These are phyloP conservation scores for Athelia psychrophila DNA, from an alignment of 1,284 basidiomycete species.

Conservation along the genomic window DNA sequence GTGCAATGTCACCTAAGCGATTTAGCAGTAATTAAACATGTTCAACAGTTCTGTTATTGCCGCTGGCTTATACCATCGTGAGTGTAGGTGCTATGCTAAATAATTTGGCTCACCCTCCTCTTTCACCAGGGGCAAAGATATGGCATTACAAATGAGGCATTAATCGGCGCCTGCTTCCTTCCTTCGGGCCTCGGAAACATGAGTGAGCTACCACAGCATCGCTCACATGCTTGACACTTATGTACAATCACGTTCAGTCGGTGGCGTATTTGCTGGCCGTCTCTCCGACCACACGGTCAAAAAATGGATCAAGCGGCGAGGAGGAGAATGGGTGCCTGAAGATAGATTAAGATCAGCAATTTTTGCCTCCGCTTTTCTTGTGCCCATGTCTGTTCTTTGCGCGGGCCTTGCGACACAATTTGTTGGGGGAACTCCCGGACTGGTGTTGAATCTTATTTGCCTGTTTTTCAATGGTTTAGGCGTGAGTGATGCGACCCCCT, in stretches of 20 bases:
- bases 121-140: constrained; percentile 49
- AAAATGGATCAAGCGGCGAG: constrained; percentile 12
- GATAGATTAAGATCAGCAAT: constrained; percentile 18
- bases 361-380: constrained; percentile 14
- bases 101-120: constrained; percentile 16
- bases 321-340: constrained; percentile 21
- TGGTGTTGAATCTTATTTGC: constrained; percentile 13
- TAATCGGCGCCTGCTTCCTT: constrained; percentile 61
- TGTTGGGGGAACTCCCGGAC: constrained; percentile 15
- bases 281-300: constrained; percentile 16
- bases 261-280: constrained; percentile 38
- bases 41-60: constrained; percentile 32
- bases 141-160: constrained; percentile 52
- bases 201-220: constrained; percentile 29
- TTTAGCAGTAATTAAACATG: background rate
- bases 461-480: constrained; percentile 19
- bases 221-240: background rate
- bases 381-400: constrained; percentile 15
- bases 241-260: constrained; percentile 31
- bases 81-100: constrained; percentile 34
- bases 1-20: constrained; percentile 9
- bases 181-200: constrained; percentile 62
- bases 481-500: constrained; percentile 8
- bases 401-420: constrained; percentile 15
- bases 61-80: constrained; percentile 29